Evolutionary conservation across 768 basidiomycete species (phyloP).

Genomic region (Pleurotus ostreatus): DNA sequence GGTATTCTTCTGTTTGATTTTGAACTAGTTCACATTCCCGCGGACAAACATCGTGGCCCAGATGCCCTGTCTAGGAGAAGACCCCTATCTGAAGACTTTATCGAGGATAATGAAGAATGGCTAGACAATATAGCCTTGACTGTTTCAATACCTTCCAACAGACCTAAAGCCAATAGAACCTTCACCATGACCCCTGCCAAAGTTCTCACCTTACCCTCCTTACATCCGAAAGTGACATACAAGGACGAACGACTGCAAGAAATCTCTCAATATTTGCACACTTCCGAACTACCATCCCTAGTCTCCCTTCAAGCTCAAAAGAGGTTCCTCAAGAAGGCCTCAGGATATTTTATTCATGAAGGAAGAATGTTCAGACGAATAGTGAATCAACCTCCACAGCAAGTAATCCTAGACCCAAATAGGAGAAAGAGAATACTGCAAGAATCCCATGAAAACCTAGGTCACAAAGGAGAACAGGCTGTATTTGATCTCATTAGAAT

Average conservation of each 20-base stretch:
- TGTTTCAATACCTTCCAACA: background rate
- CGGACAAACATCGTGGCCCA: constrained; percentile 21
- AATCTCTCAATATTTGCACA: constrained; percentile 12
- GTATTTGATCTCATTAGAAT: constrained; percentile 10
- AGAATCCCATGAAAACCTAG: constrained; percentile 19
- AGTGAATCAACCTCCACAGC: background rate
- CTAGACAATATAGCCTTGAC: constrained; percentile 9
- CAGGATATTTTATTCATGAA: constrained; percentile 11
- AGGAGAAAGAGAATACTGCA: constrained; percentile 5
- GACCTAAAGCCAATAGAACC: background rate
- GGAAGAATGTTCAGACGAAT: constrained; percentile 12
- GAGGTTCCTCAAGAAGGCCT: constrained; percentile 11
- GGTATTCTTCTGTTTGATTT: constrained; percentile 30
- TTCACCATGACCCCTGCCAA: background rate
- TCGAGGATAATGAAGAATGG: constrained; percentile 22
- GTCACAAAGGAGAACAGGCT: constrained; percentile 20
- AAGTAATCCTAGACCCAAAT: constrained; percentile 15
- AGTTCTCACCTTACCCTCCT: background rate
- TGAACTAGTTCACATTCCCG: constrained; percentile 28
- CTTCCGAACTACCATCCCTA: constrained; percentile 6
- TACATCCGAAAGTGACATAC: background rate
- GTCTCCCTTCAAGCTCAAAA: background rate
- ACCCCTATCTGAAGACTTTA: constrained; percentile 12
- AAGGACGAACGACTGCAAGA: background rate
- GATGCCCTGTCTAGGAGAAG: constrained; percentile 27